Conservation (phyloP, 192 early-diverging fungal species). For the Obelidium mucronatum region DNA sequence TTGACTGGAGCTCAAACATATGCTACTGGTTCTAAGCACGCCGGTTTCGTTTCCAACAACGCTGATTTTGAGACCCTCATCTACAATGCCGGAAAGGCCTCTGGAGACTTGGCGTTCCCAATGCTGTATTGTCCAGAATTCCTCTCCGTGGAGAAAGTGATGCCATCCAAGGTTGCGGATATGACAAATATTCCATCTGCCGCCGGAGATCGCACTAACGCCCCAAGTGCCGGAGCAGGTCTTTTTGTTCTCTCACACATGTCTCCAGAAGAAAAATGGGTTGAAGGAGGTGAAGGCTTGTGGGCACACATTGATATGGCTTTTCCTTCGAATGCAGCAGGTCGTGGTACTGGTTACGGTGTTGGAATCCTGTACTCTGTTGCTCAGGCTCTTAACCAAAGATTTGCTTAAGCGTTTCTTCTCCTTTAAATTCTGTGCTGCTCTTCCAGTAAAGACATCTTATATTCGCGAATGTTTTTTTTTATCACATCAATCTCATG, state of each 20-base stretch:
- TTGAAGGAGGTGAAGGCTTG: slow-evolving; percentile 22
- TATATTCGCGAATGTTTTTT: too few relatives aligned
- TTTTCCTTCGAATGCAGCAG: slow-evolving; percentile 35
- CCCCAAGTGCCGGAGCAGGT: neutral
- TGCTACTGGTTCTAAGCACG: slow-evolving; percentile 52
- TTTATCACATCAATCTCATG: too few relatives aligned
- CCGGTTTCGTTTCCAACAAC: slow-evolving; percentile 47
- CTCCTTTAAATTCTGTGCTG: too few relatives aligned
- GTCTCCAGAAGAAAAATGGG: slow-evolving; percentile 34
- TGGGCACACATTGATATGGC: slow-evolving; percentile 44
- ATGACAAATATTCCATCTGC: slow-evolving; percentile 49
- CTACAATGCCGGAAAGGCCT: slow-evolving; percentile 42
- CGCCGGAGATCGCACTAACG: slow-evolving; percentile 26
- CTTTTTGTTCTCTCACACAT: slow-evolving; percentile 33
- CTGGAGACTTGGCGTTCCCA: slow-evolving; percentile 54
- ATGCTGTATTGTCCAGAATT: slow-evolving; percentile 44
- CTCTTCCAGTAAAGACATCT: too few relatives aligned
- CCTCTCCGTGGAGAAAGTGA: slow-evolving; percentile 15
- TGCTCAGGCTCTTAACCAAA: neutral
- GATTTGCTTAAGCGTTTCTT: too few relatives aligned
- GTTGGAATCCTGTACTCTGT: slow-evolving; percentile 18
- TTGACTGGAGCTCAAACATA: slow-evolving; percentile 61
- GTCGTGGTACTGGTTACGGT: slow-evolving; percentile 33
- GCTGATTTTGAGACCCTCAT: slow-evolving; percentile 48
- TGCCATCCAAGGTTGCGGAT: slow-evolving; percentile 50